Base-by-base conservation (phyloP, 1,284 basidiomycete genomes). In the Sanghuangporus sanghuang region DNA sequence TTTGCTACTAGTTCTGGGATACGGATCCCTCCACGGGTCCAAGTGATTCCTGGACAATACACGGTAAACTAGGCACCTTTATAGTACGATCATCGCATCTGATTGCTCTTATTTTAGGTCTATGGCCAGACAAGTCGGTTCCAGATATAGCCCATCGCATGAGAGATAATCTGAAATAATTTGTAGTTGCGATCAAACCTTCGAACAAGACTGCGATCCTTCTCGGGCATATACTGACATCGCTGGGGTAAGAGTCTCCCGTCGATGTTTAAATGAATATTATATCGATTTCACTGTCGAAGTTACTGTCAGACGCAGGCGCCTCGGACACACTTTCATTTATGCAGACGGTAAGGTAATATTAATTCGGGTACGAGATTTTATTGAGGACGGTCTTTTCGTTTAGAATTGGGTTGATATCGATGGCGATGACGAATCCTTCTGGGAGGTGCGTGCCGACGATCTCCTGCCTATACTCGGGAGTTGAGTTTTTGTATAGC, bases 21-120 rank as follows among this genome's bases (percentile, higher is more conserved):
- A 80, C 80, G 2, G 67, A 82, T 61, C 86, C 90, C 0, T 74
- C 82, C 0, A 85, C 84, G 32, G 87, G 88, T 2, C 88, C 90
- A 18, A 71, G 69, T 8, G 69, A 87, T 70, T 87, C 84, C 68
- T 92, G 90, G 89, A 89, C 88, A 0, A 88, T 91, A 67, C 89
- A 90, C 62, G 89, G 89, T 85, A 66, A 54, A 80, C 67, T 4
- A 36, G 44, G 40, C 27, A 18, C 5, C 7, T 8, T 16, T 52
- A 23, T 16, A 56, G 50, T 35, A 27, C 55, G 21, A 44, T 27
- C n/a, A 42, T 44, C 38, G 14, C 9, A 32, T 32, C 35, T 32
- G 16, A 23, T 49, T 61, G 54, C 16, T 16, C 16, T 38, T 58
- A 62, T 54, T 61, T 5, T 58, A 87, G 86, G 87, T 58, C 75